Percentiles rank a stretch among this genome's conserved stretches.
These are phyloP conservation scores for Rhodotorula sp. DNA, from an alignment of 1,284 basidiomycete species.

Conservation along the genomic window DNA sequence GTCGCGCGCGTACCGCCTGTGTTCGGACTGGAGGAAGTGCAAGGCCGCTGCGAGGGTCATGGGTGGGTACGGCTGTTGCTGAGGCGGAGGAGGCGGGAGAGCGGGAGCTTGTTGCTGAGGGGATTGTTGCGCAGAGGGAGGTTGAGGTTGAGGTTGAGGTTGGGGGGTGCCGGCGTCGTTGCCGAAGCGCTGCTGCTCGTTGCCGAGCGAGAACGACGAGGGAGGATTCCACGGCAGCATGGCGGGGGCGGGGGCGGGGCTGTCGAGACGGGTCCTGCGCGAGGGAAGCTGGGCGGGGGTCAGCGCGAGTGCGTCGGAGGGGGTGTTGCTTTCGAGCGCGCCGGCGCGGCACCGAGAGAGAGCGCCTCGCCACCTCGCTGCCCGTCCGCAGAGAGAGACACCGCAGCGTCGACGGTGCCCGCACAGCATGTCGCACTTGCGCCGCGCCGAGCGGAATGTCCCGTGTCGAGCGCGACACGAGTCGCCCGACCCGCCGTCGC, in stretches of 20 bases:
- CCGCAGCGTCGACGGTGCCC: too few species aligned
- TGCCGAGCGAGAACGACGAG: conserved; percentile 21
- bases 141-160: not conserved
- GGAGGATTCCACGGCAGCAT: conserved; percentile 37
- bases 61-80: conserved; percentile 49
- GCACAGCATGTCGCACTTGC: too few species aligned
- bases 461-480: too few species aligned
- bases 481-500: too few species aligned
- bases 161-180: not conserved
- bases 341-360: too few species aligned
- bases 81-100: not conserved
- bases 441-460: too few species aligned
- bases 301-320: not conserved
- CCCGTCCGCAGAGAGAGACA: too few species aligned
- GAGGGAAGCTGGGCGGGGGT: not conserved
- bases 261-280: not conserved
- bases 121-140: conserved; percentile 9
- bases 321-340: too few species aligned
- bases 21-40: conserved; percentile 97
- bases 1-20: conserved; percentile 86
- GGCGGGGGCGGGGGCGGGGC: too few species aligned
- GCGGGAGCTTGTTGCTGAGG: conserved; percentile 32
- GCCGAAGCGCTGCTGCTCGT: not conserved
- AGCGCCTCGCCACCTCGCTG: too few species aligned
- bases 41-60: conserved; percentile 91